Percentiles rank a stretch among this genome's conserved stretches.
These are phyloP conservation scores for Talaromyces wortmannii DNA, from an alignment of 495 filamentous ascomycete genomes.

Conservation along the genomic window DNA sequence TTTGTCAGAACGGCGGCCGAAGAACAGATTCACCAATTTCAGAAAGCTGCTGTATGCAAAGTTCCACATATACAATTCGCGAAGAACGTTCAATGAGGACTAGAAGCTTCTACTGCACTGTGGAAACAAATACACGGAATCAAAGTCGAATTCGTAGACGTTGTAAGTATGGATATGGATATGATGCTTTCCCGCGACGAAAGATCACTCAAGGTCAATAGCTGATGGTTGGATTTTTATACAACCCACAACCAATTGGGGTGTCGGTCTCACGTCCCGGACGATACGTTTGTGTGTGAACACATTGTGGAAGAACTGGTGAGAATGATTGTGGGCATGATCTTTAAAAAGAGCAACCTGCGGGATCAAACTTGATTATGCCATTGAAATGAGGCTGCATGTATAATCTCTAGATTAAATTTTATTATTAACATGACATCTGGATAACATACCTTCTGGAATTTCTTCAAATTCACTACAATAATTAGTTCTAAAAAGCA, in stretches of 20 bases:
- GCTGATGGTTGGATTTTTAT: not conserved
- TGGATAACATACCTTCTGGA: no score
- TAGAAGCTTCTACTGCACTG: not conserved
- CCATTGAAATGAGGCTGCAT: no score
- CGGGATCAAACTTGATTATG: no score
- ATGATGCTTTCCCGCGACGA: not conserved
- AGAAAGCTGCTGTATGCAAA: not conserved
- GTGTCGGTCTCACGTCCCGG: not conserved
- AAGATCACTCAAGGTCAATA: not conserved
- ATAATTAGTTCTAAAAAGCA: no score
- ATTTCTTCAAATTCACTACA: no score
- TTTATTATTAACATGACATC: no score
- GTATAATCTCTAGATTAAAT: no score
- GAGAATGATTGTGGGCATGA: not conserved
- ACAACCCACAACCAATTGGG: not conserved
- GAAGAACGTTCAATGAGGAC: not conserved
- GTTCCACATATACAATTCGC: not conserved
- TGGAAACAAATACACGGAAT: not conserved
- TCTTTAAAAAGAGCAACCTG: no score
- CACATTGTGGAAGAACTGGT: not conserved
- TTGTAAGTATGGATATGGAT: not conserved
- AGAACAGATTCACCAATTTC: constrained; percentile 1
- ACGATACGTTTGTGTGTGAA: not conserved
- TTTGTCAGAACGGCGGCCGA: constrained; percentile 5
- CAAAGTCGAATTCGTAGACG: not conserved